These are phyloP conservation scores for Mortierella sp. DNA, from an alignment of 371 early-diverging fungal species.

Conservation along the genomic window DNA sequence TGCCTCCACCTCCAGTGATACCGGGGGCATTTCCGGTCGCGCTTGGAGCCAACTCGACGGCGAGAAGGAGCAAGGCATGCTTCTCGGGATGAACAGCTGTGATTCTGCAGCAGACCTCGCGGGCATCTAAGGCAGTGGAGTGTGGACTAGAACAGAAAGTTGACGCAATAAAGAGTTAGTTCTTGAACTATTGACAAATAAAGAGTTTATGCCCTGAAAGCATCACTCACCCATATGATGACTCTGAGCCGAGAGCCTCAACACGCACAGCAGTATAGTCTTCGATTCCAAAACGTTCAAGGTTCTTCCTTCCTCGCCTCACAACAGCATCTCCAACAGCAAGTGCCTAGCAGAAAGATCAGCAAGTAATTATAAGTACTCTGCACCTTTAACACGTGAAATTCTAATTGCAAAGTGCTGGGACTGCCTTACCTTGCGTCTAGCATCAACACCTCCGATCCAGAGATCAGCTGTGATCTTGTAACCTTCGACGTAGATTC, in stretches of 20 bases:
- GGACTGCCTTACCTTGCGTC: conserved; percentile 61
- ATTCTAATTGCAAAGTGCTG: background rate
- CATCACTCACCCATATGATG: conserved; percentile 71
- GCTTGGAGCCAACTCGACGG: conserved; percentile 77
- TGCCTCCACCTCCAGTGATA: conserved; percentile 74
- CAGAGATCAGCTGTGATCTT: conserved; percentile 76
- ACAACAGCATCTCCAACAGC: conserved; percentile 77
- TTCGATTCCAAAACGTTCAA: conserved; percentile 62
- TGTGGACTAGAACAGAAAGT: conserved; percentile 59
- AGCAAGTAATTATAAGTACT: background rate
- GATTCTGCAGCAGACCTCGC: conserved; percentile 77
- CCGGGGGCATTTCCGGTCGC: conserved; percentile 86
- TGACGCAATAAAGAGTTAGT: background rate
- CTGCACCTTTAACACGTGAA: background rate
- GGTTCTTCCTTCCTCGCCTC: conserved; percentile 63
- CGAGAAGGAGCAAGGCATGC: conserved; percentile 70
- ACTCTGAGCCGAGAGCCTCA: conserved; percentile 78
- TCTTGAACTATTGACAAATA: conserved; percentile 4
- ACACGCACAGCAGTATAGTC: conserved; percentile 69
- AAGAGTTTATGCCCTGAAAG: background rate
- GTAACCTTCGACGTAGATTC: conserved; percentile 78
- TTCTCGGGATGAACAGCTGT: conserved; percentile 72
- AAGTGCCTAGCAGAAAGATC: conserved; percentile 57
- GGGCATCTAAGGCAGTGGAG: conserved; percentile 61
- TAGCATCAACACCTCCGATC: conserved; percentile 78